Conservation (phyloP, 805 yeast species). For the Wickerhamomyces rabaulensis region DNA sequence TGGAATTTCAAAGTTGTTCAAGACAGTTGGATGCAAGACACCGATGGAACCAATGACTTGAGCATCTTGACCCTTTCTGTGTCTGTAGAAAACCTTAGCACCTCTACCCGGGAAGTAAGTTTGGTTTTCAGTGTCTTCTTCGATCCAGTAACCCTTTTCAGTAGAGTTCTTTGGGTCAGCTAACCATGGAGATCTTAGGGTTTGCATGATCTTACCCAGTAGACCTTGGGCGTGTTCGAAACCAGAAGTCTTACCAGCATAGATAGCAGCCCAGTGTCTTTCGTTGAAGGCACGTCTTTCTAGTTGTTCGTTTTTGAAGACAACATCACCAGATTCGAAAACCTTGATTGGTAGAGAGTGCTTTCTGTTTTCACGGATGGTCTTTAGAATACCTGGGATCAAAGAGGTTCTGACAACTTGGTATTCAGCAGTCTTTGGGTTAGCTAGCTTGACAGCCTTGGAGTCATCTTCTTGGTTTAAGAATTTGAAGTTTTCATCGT, state of each 20-base stretch:
- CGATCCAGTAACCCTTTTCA: conserved; percentile 84
- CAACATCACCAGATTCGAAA: conserved; percentile 94
- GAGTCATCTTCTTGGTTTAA: conserved; percentile 71
- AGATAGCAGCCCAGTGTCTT: conserved; percentile 92
- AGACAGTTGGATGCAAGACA: conserved; percentile 92
- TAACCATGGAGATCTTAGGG: conserved; percentile 85
- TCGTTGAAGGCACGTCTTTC: conserved; percentile 91
- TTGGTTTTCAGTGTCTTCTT: conserved; percentile 57
- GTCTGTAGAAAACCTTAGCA: conserved; percentile 77
- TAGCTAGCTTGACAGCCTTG: conserved; percentile 84
- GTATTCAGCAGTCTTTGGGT: conserved; percentile 95
- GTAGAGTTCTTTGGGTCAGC: conserved; percentile 39
- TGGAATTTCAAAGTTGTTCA: conserved; percentile 82
- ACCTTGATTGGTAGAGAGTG: conserved; percentile 93
- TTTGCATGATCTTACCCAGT: conserved; percentile 92
- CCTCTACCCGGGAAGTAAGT: conserved; percentile 98
- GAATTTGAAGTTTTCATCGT: conserved; percentile 92
- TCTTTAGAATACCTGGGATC: conserved; percentile 91
- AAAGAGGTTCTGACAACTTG: conserved; percentile 96
- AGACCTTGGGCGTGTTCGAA: conserved; percentile 94
- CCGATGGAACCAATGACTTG: conserved; percentile 79
- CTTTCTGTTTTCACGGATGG: conserved; percentile 92
- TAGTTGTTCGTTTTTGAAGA: conserved; percentile 66
- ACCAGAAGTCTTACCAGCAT: conserved; percentile 92
- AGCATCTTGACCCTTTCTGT: conserved; percentile 50